Base-by-base conservation (phyloP, 768 basidiomycete genomes). In the Lentinula sp. region DNA sequence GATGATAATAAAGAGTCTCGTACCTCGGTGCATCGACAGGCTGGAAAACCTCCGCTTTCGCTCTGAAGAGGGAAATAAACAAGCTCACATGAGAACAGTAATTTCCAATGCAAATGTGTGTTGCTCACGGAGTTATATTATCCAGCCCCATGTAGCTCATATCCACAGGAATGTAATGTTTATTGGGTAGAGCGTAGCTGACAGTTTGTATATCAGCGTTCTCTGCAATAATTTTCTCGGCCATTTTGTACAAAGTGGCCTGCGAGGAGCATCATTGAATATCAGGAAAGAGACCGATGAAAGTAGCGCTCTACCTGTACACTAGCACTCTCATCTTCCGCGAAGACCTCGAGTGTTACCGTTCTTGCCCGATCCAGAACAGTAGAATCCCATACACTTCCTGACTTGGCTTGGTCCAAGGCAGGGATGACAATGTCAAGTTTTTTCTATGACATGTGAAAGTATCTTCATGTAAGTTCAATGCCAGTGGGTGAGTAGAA, bases 231-330 rank as follows among this genome's bases (percentile, higher is more conserved):
- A 98, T 78, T 1, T 80, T 79, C 63, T 89, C 82, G 0, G 81
- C 91, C 86, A 95, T 95, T 75, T 89, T 91, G 81, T 87, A 95
- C 55, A 96, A 75, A 31, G 95, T 97, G 8, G 95, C 95, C 91
- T 97, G 43, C 9, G 52, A 45, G 51, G 34, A 52, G 40, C 23
- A 34, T 56, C 42, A 43, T 58, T 40, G 35, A 43, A 56, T 39
- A 43, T 28, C n/a, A 10, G 8, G 18, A 42, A 37, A 57, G 23
- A 55, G 46, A 42, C 4, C 49, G 57, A 49, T 21, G 13, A 4
- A 39, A 45, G 59, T 7, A 54, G 28, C 18, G 56, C 35, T 82
- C 42, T 65, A 91, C 93, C 84, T 95, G 93, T 2, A 97, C 94
- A 65, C 91, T 93, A 8, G 91, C 93, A 68, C 92, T 94, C 67